Percentiles rank a stretch among this genome's conserved stretches.
These are phyloP conservation scores for Aspergillus viridinutans DNA, from an alignment of 2,329 filamentous ascomycete genomes.

Conservation along the genomic window DNA sequence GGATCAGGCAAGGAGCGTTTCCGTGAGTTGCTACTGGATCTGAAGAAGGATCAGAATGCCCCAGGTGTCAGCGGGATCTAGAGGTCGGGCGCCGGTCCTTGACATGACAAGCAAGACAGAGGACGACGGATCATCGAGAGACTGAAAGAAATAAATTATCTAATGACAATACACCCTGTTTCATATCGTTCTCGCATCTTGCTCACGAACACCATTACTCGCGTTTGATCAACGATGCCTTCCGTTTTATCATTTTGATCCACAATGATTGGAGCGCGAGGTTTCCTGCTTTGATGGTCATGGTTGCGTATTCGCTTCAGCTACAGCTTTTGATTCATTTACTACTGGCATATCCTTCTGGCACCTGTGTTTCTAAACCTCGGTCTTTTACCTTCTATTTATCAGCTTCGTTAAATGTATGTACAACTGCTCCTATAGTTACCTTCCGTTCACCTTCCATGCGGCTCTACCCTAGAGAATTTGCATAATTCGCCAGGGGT, in stretches of 20 bases:
- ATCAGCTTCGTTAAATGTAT: not conserved
- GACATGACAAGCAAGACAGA: not conserved
- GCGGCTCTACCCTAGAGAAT: not conserved
- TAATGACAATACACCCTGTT: conserved; percentile 5
- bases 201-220: conserved; percentile 6
- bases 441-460: not conserved
- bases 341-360: not conserved
- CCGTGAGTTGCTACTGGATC: conserved; percentile 77
- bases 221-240: conserved; percentile 1
- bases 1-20: conserved; percentile 96
- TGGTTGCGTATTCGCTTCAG: not conserved
- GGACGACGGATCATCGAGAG: not conserved
- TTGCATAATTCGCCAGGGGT: not conserved
- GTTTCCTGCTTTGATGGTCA: not conserved
- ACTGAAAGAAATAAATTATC: conserved; percentile 1
- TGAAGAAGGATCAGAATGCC: conserved; percentile 92
- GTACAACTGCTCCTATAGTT: not conserved
- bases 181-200: conserved; percentile 6
- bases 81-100: not conserved
- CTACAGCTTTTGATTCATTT: not conserved
- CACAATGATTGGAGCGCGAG: not conserved
- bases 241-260: not conserved
- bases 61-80: conserved; percentile 53
- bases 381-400: not conserved
- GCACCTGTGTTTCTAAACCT: not conserved